Conservation (phyloP, 192 early-diverging fungal genomes). For the Podila epigama region DNA sequence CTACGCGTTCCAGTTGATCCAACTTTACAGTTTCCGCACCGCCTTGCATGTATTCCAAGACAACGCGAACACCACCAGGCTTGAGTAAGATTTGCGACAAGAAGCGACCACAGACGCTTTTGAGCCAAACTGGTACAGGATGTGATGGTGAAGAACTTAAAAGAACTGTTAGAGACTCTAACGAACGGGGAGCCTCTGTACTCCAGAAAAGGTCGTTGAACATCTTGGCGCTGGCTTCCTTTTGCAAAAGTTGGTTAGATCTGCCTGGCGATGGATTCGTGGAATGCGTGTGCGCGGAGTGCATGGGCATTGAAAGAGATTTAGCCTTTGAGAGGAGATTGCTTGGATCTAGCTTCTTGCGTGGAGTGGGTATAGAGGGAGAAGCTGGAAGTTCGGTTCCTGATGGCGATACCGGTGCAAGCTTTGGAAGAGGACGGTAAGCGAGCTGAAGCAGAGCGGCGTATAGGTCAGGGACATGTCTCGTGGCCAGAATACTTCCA, state of each 20-base stretch:
- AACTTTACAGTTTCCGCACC: conserved; percentile 59
- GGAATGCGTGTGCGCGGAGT: background rate
- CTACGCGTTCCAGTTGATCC: conserved; percentile 62
- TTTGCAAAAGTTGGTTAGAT: conserved; percentile 19
- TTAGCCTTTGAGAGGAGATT: conserved; percentile 4
- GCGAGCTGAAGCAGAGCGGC: conserved; percentile 72
- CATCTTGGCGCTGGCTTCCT: conserved; percentile 49
- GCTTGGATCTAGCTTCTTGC: conserved; percentile 10
- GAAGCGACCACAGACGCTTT: conserved; percentile 69
- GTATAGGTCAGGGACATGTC: conserved; percentile 70
- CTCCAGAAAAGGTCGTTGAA: conserved; percentile 49
- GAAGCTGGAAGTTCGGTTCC: background rate
- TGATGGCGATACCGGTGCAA: background rate
- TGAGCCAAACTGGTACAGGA: conserved; percentile 67
- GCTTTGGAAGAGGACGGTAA: conserved; percentile 65
- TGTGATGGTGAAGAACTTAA: conserved; percentile 61
- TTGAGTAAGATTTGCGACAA: conserved; percentile 73
- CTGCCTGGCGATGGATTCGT: background rate
- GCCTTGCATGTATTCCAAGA: conserved; percentile 74
- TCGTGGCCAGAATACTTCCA: conserved; percentile 58
- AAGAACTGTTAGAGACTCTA: conserved; percentile 73
- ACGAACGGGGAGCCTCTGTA: conserved; percentile 58
- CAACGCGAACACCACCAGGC: conserved; percentile 65
- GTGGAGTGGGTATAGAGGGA: background rate
- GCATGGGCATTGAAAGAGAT: background rate